Percentiles rank a stretch among this genome's conserved stretches.
phyloP scores from a whole-genome alignment of 2,329 filamentous ascomycete genomes.

The Rosellinia necatrix region DNA sequence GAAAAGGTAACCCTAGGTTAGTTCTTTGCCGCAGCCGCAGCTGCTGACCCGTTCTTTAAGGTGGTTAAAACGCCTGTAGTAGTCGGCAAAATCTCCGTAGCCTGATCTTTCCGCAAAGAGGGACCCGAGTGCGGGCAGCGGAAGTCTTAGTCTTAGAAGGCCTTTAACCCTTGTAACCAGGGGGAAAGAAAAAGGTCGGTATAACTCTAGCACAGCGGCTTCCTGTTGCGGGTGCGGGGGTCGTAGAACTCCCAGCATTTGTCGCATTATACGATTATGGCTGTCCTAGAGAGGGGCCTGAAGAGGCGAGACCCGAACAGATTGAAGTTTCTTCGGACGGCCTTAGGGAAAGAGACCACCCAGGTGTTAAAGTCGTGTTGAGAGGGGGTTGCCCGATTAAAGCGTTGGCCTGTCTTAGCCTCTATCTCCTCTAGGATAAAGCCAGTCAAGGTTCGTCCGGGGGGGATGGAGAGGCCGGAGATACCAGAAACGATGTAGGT shows the following conservation, averaged over 20 bases:
- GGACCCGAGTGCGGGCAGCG: too few species aligned
- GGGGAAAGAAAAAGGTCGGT: too few species aligned
- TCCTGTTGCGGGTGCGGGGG: not conserved
- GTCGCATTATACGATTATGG: not conserved
- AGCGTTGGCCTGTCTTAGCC: not conserved
- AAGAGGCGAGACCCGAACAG: not conserved
- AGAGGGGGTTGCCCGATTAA: not conserved
- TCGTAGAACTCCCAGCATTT: conserved; percentile 2
- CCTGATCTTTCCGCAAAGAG: not conserved
- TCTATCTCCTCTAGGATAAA: not conserved
- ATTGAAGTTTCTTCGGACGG: not conserved
- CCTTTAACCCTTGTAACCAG: too few species aligned
- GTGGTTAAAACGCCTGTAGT: not conserved
- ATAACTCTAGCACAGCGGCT: too few species aligned
- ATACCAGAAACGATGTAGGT: not conserved
- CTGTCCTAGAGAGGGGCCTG: not conserved
- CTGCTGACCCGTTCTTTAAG: not conserved
- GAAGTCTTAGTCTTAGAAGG: too few species aligned
- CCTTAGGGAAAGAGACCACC: not conserved
- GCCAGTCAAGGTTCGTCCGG: not conserved
- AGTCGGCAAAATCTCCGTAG: not conserved
- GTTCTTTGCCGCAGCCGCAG: not conserved
- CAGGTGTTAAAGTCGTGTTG: not conserved
- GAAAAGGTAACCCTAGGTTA: not conserved
- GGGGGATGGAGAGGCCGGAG: not conserved